Conservation (phyloP, 163 green algal genomes). For the Scenedesmus sp. region DNA sequence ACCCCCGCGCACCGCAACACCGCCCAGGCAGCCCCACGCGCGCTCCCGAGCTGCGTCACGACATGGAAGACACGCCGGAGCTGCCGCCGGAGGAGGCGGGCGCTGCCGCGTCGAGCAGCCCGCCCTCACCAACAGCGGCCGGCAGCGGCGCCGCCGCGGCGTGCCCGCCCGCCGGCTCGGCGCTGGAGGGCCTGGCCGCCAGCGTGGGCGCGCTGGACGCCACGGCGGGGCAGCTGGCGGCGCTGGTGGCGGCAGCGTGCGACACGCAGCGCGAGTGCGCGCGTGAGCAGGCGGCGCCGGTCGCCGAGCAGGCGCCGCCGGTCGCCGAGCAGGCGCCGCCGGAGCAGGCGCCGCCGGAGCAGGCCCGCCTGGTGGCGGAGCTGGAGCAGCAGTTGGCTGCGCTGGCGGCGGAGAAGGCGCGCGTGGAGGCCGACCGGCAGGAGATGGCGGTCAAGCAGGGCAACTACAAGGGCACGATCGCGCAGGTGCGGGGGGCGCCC, state of each 20-base stretch:
- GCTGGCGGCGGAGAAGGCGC: constrained; percentile 35
- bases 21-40: too few species aligned
- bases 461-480: constrained; percentile 41
- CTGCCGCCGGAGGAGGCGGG: too few species aligned
- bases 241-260: background rate
- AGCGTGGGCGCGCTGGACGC: background rate
- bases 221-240: constrained; percentile 15
- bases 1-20: too few species aligned
- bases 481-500: constrained; percentile 20
- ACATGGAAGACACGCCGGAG: too few species aligned
- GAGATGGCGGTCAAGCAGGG: constrained; percentile 41
- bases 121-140: too few species aligned
- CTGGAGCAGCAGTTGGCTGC: constrained; percentile 37
- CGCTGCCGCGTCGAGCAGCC: too few species aligned
- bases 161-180: too few species aligned
- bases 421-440: constrained; percentile 33
- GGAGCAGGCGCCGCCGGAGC: too few species aligned
- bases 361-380: constrained; percentile 15
- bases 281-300: background rate
- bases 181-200: background rate
- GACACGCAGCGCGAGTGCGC: background rate
- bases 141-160: too few species aligned
- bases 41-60: too few species aligned
- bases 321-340: too few species aligned
- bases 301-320: background rate